A percentile compares a stretch with the other conserved stretches of the same genome.
Evolutionary conservation across 208 protist species (phyloP).

Genomic region (Herpetomonas muscarum): DNA sequence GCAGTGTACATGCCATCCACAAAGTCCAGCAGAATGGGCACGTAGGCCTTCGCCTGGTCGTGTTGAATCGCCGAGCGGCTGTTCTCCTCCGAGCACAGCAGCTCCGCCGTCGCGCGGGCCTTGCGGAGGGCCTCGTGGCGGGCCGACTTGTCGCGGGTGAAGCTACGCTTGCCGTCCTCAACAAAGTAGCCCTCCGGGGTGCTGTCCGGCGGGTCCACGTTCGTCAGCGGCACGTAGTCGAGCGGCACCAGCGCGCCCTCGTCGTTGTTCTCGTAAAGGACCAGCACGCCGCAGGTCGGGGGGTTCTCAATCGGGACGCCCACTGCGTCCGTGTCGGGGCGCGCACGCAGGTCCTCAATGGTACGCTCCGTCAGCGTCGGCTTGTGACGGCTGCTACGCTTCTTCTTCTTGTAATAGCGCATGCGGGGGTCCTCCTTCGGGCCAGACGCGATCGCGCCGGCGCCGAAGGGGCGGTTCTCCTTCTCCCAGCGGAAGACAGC

Average conservation of each 20-base stretch:
- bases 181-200: slow-evolving; percentile 18
- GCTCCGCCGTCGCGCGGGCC: slow-evolving; percentile 11
- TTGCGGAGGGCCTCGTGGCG: slow-evolving; percentile 18
- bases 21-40: slow-evolving; percentile 22
- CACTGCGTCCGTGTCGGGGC: background rate
- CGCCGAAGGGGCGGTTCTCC: slow-evolving; percentile 46
- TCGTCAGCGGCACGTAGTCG: background rate
- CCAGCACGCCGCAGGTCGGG: background rate
- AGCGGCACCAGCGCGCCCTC: background rate
- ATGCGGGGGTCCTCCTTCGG: slow-evolving; percentile 28
- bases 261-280: background rate
- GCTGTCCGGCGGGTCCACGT: slow-evolving; percentile 13
- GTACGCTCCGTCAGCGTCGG: slow-evolving; percentile 1
- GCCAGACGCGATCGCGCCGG: slow-evolving; percentile 24
- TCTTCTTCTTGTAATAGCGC: slow-evolving; percentile 1
- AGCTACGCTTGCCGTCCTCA: slow-evolving; percentile 29
- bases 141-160: slow-evolving; percentile 24
- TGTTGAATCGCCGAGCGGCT: slow-evolving; percentile 32
- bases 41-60: slow-evolving; percentile 33
- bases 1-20: slow-evolving; percentile 40
- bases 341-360: slow-evolving; percentile 3
- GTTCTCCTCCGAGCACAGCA: slow-evolving; percentile 18
- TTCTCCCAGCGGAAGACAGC: slow-evolving; percentile 42
- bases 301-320: background rate
- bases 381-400: background rate